These are phyloP conservation scores for Blastocystis sp. DNA, from an alignment of 352 stramenopile genomes.

Conservation along the genomic window DNA sequence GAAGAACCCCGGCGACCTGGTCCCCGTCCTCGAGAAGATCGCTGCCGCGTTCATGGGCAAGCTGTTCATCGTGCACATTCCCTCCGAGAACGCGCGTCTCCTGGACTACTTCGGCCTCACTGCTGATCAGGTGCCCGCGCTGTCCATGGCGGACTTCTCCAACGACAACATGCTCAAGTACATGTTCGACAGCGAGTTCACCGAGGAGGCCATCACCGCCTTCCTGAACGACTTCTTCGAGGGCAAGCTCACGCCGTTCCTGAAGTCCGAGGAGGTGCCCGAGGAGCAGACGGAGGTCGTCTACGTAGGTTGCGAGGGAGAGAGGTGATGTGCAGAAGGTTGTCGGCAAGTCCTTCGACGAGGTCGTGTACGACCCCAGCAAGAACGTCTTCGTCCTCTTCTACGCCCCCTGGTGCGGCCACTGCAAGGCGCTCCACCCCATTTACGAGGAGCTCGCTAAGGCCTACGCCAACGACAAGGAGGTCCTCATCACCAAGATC, in stretches of 20 bases:
- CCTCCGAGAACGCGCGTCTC: slow-evolving; percentile 85
- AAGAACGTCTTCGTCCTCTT: slow-evolving; percentile 90
- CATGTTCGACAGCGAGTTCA: slow-evolving; percentile 79
- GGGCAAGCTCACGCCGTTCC: slow-evolving; percentile 83
- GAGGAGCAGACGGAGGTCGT: slow-evolving; percentile 74
- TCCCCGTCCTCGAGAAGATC: slow-evolving; percentile 79
- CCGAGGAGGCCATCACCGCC: slow-evolving; percentile 81
- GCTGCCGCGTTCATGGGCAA: slow-evolving; percentile 86
- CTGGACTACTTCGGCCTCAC: slow-evolving; percentile 90
- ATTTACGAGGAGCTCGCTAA: slow-evolving; percentile 81
- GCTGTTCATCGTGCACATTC: slow-evolving; percentile 86
- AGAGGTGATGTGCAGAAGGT: slow-evolving; percentile 87
- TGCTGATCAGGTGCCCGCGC: slow-evolving; percentile 83
- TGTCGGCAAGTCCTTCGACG: slow-evolving; percentile 87
- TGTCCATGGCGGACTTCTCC: slow-evolving; percentile 88
- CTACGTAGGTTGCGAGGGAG: slow-evolving; percentile 82
- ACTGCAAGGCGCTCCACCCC: slow-evolving; percentile 84
- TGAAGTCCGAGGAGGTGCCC: slow-evolving; percentile 87
- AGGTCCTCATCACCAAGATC: slow-evolving; percentile 92
- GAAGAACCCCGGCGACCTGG: slow-evolving; percentile 79
- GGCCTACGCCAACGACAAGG: slow-evolving; percentile 84
- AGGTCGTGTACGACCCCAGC: slow-evolving; percentile 85
- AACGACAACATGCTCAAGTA: slow-evolving; percentile 90
- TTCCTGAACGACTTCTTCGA: slow-evolving; percentile 86
- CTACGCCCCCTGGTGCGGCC: slow-evolving; percentile 88